Conservation (phyloP, 352 stramenopile genomes). For the Globisporangium takayamanum region DNA sequence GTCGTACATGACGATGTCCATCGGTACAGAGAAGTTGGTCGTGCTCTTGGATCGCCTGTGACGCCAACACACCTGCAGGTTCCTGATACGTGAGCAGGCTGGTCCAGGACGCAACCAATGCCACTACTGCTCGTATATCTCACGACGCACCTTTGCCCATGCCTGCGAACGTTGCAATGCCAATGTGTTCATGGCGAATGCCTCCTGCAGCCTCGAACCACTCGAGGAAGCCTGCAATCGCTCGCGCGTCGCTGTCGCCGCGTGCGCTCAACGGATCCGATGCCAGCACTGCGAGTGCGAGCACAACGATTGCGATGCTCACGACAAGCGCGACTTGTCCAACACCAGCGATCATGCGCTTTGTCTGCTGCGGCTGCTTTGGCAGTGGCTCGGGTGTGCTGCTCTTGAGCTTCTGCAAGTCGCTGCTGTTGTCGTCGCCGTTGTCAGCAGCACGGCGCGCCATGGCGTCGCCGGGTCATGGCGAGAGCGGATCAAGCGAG, state of each 20-base stretch:
- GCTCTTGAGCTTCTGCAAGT: background rate
- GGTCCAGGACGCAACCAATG: background rate
- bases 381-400: background rate
- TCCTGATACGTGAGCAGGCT: background rate
- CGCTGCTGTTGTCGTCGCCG: background rate
- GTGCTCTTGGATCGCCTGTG: constrained; percentile 19
- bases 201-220: constrained; percentile 39
- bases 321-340: background rate
- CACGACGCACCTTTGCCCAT: constrained; percentile 29
- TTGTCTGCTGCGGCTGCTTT: background rate
- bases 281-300: background rate
- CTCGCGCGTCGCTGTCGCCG: background rate
- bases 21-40: constrained; percentile 33
- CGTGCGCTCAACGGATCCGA: background rate
- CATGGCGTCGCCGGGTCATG: background rate
- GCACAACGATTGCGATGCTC: background rate
- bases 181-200: constrained; percentile 14
- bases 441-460: background rate
- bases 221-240: constrained; percentile 23
- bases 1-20: constrained; percentile 35
- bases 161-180: constrained; percentile 20
- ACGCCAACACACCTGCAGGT: constrained; percentile 21
- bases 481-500: background rate
- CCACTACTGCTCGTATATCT: background rate
- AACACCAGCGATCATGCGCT: background rate